phyloP scores from a whole-genome alignment of 2,329 filamentous ascomycete species.

The Setomelanomma holmii region DNA sequence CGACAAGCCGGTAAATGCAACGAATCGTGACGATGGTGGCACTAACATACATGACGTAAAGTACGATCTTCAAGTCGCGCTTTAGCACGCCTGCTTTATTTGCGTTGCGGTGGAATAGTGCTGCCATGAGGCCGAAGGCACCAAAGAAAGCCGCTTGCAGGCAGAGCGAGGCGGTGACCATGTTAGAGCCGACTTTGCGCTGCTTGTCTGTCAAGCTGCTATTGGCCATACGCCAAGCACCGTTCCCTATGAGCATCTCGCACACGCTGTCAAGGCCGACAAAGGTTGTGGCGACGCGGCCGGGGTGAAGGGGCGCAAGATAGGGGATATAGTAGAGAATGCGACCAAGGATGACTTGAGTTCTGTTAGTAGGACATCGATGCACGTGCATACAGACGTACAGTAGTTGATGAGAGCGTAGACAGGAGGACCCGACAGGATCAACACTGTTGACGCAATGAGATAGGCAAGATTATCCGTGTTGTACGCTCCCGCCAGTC shows the following conservation, averaged over 20 bases:
- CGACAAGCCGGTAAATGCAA: slow-evolving; percentile 61
- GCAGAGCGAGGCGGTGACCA: slow-evolving; percentile 59
- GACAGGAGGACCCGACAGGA: slow-evolving; percentile 58
- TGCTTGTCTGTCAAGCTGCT: slow-evolving; percentile 42
- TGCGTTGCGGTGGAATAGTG: slow-evolving; percentile 56
- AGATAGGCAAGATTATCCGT: slow-evolving; percentile 52
- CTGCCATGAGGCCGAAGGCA: slow-evolving; percentile 57
- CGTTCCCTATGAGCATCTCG: slow-evolving; percentile 60
- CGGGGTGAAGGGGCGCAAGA: slow-evolving; percentile 64
- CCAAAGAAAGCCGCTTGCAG: slow-evolving; percentile 60
- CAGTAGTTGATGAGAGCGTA: slow-evolving; percentile 68
- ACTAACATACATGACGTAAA: slow-evolving; percentile 58
- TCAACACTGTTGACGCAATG: slow-evolving; percentile 51
- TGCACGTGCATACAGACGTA: not conserved
- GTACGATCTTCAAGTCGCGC: slow-evolving; percentile 51
- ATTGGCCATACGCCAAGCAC: slow-evolving; percentile 57
- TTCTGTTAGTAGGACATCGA: not conserved
- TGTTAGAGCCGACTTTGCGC: slow-evolving; percentile 52
- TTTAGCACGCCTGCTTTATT: slow-evolving; percentile 50
- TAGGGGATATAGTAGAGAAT: slow-evolving; percentile 68
- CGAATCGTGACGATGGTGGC: slow-evolving; percentile 57
- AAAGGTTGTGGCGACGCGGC: slow-evolving; percentile 66
- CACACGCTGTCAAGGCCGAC: slow-evolving; percentile 60
- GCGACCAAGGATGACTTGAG: slow-evolving; percentile 60
- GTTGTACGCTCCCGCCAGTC: slow-evolving; percentile 61